phyloP scores from a whole-genome alignment of 768 basidiomycete genomes.

The Mrakia blollopis region DNA sequence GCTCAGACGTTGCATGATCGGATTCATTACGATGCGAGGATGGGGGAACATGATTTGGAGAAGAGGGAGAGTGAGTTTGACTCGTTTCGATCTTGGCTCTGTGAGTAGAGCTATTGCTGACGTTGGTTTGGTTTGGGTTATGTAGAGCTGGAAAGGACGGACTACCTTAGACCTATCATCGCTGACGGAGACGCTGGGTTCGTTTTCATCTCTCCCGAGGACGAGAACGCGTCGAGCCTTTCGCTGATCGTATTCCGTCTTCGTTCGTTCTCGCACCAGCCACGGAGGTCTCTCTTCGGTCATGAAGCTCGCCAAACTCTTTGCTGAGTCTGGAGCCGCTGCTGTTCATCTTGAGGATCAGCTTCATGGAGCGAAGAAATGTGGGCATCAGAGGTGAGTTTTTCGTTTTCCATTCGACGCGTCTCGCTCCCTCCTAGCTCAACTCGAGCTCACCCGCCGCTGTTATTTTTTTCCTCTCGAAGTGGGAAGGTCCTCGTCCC shows the following conservation, averaged over 20 bases:
- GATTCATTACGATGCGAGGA: slow-evolving; percentile 84
- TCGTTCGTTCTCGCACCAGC: slow-evolving; percentile 48
- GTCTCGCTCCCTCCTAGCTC: slow-evolving; percentile 34
- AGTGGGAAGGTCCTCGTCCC: slow-evolving; percentile 90
- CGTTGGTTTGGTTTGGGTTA: not conserved
- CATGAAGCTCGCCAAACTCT: slow-evolving; percentile 89
- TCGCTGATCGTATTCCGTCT: not conserved
- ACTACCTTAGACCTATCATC: slow-evolving; percentile 87
- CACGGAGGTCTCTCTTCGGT: slow-evolving; percentile 90
- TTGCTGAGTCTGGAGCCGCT: slow-evolving; percentile 88
- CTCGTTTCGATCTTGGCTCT: not conserved
- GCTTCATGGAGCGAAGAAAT: slow-evolving; percentile 85
- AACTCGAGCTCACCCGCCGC: not conserved
- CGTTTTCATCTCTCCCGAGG: not conserved
- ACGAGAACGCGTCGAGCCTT: not conserved
- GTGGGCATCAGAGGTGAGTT: slow-evolving; percentile 30
- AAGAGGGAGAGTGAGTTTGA: not conserved
- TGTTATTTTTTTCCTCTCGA: slow-evolving; percentile 75
- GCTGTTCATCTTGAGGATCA: slow-evolving; percentile 93
- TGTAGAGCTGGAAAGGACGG: slow-evolving; percentile 60
- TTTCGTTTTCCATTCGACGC: not conserved
- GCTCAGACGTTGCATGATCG: slow-evolving; percentile 89
- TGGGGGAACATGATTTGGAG: slow-evolving; percentile 53
- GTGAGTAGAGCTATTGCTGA: not conserved
- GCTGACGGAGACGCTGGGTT: slow-evolving; percentile 94